phyloP scores from a whole-genome alignment of 2,329 filamentous ascomycete species.

The Furcasterigmium sp. region DNA sequence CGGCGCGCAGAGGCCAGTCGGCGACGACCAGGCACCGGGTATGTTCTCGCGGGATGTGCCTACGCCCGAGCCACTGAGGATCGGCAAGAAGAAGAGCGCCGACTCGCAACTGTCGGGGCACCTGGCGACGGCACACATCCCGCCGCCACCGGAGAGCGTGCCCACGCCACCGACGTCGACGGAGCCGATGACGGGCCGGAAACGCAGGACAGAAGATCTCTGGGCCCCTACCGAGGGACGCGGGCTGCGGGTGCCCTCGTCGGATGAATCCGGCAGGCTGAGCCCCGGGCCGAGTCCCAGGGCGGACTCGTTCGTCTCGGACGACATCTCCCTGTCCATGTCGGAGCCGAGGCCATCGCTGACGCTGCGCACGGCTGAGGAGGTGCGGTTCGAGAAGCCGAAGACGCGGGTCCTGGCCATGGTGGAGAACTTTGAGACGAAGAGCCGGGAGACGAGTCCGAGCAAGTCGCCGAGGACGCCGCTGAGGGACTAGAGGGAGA shows the following conservation, averaged over 20 bases:
- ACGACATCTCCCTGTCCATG: slow-evolving; percentile 15
- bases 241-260: slow-evolving; percentile 5
- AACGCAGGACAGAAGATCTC: neutral
- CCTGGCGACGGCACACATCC: neutral
- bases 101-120: neutral
- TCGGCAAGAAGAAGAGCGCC: slow-evolving; percentile 1
- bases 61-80: slow-evolving; percentile 2
- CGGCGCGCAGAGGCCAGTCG: slow-evolving; percentile 2
- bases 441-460: slow-evolving; percentile 29
- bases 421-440: slow-evolving; percentile 50
- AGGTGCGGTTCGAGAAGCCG: slow-evolving; percentile 35
- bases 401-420: slow-evolving; percentile 46
- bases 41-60: neutral
- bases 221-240: neutral
- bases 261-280: slow-evolving; percentile 5
- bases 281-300: neutral
- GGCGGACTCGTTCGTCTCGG: slow-evolving; percentile 12
- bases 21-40: slow-evolving; percentile 3
- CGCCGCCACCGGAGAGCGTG: neutral
- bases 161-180: neutral
- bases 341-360: slow-evolving; percentile 24
- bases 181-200: neutral
- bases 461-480: slow-evolving; percentile 5
- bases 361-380: slow-evolving; percentile 39
- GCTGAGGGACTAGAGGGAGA: neutral